Evolutionary conservation across 129 eudicot genomes (phyloP), one percentile per base, ranked within the genome.

Genomic region (Dittrichia graveolens): DNA sequence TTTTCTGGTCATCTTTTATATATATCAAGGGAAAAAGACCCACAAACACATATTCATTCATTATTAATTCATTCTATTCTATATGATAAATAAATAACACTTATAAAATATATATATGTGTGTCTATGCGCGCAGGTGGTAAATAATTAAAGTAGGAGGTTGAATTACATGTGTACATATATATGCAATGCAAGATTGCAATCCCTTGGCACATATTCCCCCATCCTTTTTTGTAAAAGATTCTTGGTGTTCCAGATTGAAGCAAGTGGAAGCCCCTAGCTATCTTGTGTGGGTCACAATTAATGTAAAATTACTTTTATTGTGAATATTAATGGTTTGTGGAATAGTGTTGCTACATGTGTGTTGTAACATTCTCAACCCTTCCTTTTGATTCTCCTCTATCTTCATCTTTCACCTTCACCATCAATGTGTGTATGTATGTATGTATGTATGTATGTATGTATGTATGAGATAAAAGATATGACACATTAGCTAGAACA

Each of bases 271-370:
- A 65, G 58, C 40, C 72, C 73, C 45, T 75, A 65, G 72, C 73
- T 65, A 47, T 5, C 61, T 78, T 78, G 76, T 61, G 76, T 61
- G 82, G 82, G 53, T 78, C 66, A 78, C 39, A 61, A n/a, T n/a
- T n/a, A n/a, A 61, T 78, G 82, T 70, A 52, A 78, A 49, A 70
- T 78, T 42, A 66, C 65, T n/a, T 50, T 70, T 50, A 35, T 31
- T 62, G 82, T 78, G 82, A 61, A 78, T 78, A 78, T 62, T 60
- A 58, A 40, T 78, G 11, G 52, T 57, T 31, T 70, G 58, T 78
- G 76, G 63, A 70, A 70, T 70, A 78, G 59, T 24, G 31, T 61
- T 71, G 77, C 59, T 31, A 65, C 67, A 77, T 49, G 53, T 39
- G 11, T 76, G 75, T 76, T 67, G 80, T 47, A 57, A 16, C 61